Evolutionary conservation across 495 filamentous ascomycete genomes (phyloP), one percentile per base, ranked within the genome.

Genomic region (Penicillium turbatum): DNA sequence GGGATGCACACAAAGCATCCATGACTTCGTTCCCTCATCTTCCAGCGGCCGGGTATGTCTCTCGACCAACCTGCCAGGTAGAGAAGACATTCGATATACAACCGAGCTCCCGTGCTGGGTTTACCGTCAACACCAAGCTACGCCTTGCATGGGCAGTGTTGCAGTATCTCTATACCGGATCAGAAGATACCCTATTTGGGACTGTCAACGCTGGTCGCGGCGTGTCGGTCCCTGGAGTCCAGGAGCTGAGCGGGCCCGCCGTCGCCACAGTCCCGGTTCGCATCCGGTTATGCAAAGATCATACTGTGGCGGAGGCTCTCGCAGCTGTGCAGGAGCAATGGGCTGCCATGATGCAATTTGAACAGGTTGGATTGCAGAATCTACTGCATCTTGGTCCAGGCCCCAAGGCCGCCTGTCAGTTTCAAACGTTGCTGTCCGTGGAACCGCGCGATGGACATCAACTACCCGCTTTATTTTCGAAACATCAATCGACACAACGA

Each of bases 301-400:
- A 34, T 2, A 51, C 46, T 1, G 26, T 59, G 9, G 34, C 27
- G 0, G 41, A 48, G 0, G 39, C 41, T 13, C 12, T 64, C 1
- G 8, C 1, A 10, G 30, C 19, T 12, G 43, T 79, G 4, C 74
- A 77, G 27, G 24, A 48, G 13, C 54, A 67, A 52, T 61, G 57
- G 26, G 55, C 42, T 9, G 50, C 59, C 11, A 51, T 68, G 16
- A 68, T 70, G 27, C 55, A 63, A 5, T 70, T 67, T 43, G 65
- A 76, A 35, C 75, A 78, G 27, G 40, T 66, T 17, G 76, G 76
- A 11, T 60, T 79, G 34, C 75, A 78, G 48, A 64, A 70, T 36
- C 70, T 78, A 34, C 60, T 61, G 21, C 59, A 49, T 19, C 48
- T 76, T 2, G 54, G 60, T 31, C 26, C 38, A 5, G 65, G 74